These are phyloP conservation scores for Wickerhamomyces queroliae DNA, from an alignment of 805 yeast species.

Conservation along the genomic window DNA sequence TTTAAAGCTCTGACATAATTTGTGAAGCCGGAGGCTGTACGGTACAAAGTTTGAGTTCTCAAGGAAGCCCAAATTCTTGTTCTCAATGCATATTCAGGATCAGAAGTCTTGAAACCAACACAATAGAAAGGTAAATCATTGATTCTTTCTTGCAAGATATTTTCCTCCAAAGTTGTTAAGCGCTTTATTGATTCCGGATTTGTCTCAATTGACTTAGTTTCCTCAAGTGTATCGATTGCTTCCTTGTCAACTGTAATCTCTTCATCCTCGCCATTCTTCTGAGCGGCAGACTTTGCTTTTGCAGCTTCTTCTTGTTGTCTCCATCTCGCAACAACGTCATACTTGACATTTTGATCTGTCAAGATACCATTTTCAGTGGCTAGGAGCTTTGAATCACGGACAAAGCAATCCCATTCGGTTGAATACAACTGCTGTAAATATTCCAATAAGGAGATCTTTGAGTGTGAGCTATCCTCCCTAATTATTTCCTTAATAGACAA, in stretches of 20 bases:
- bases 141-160: constrained; percentile 33
- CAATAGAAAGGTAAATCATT: constrained; percentile 66
- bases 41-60: constrained; percentile 74
- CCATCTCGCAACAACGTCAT: constrained; percentile 14
- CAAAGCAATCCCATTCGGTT: constrained; percentile 77
- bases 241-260: background rate
- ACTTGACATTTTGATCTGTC: constrained; percentile 11
- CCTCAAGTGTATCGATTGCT: constrained; percentile 7
- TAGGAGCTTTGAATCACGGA: constrained; percentile 63
- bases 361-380: constrained; percentile 47
- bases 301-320: background rate
- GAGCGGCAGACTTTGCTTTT: constrained; percentile 4
- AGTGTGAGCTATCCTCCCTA: constrained; percentile 53
- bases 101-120: constrained; percentile 65
- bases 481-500: constrained; percentile 73
- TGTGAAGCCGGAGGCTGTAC: constrained; percentile 81
- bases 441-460: constrained; percentile 76
- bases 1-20: constrained; percentile 73
- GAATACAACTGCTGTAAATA: constrained; percentile 70
- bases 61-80: constrained; percentile 87
- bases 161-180: constrained; percentile 25
- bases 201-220: constrained; percentile 4
- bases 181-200: constrained; percentile 24
- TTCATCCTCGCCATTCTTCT: constrained; percentile 8
- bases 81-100: constrained; percentile 56